These are phyloP conservation scores for Annona cherimola DNA, from an alignment of 164 flowering plant species.

Conservation along the genomic window DNA sequence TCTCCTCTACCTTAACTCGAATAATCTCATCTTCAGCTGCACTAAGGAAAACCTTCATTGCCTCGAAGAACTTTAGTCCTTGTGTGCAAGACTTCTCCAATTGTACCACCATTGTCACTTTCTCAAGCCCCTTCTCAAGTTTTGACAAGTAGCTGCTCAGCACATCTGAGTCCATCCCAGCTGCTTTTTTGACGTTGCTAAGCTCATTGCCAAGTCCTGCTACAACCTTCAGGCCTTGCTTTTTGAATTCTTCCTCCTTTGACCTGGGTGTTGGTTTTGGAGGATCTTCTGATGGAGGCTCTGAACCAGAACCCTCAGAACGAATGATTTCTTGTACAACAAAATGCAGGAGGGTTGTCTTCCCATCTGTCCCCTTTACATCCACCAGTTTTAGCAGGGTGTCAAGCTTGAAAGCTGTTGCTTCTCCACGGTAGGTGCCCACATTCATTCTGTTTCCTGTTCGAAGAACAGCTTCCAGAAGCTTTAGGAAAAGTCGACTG, in stretches of 20 bases:
- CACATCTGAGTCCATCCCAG: slow-evolving; percentile 95
- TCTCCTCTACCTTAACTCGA: slow-evolving; percentile 59
- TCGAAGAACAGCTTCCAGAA: slow-evolving; percentile 93
- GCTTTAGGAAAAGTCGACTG: slow-evolving; percentile 85
- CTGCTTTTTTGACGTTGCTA: slow-evolving; percentile 74
- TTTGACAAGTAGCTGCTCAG: slow-evolving; percentile 72
- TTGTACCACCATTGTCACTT: slow-evolving; percentile 52
- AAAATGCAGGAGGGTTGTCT: slow-evolving; percentile 93
- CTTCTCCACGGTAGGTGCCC: slow-evolving; percentile 95
- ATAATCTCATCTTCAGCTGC: slow-evolving; percentile 69
- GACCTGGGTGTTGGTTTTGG: slow-evolving; percentile 17
- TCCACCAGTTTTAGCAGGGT: slow-evolving; percentile 84
- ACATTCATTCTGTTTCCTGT: slow-evolving; percentile 98
- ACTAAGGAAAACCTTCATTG: slow-evolving; percentile 59
- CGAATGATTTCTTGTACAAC: slow-evolving; percentile 95
- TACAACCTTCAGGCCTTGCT: slow-evolving; percentile 81
- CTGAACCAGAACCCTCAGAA: slow-evolving; percentile 53
- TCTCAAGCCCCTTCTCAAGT: slow-evolving; percentile 80
- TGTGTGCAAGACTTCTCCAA: slow-evolving; percentile 43
- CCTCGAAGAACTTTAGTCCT: slow-evolving; percentile 55
- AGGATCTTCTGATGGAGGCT: slow-evolving; percentile 26
- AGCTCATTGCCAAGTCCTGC: slow-evolving; percentile 77
- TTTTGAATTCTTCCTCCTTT: slow-evolving; percentile 58
- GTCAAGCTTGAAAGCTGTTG: slow-evolving; percentile 90
- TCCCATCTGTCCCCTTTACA: slow-evolving; percentile 92